These are phyloP conservation scores for Herpetomonas tarakana DNA, from an alignment of 208 protist species.

Conservation along the genomic window DNA sequence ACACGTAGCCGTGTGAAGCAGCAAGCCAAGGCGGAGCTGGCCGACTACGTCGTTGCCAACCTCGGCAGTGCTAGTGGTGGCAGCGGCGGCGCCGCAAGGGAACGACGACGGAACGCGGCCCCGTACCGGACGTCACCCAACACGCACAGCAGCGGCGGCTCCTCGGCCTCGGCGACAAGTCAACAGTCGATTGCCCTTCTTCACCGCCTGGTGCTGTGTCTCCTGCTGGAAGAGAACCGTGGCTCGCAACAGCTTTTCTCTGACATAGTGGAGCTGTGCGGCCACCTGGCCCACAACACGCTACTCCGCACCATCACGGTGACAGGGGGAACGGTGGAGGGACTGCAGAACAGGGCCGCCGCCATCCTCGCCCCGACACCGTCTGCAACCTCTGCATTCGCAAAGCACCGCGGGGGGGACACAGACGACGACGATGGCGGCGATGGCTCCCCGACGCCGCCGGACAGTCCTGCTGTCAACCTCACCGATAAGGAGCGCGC, in stretches of 20 bases:
- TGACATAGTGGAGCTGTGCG: conserved; percentile 35
- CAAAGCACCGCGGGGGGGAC: too few relatives aligned
- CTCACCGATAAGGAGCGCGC: conserved; percentile 19
- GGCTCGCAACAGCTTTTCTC: conserved; percentile 38
- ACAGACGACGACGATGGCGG: too few relatives aligned
- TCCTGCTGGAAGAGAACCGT: conserved; percentile 46
- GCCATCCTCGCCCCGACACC: conserved; percentile 15
- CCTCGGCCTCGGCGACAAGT: conserved; percentile 6
- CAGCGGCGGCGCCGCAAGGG: background rate
- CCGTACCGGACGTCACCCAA: too few relatives aligned
- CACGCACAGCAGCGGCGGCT: conserved; percentile 1
- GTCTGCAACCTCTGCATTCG: conserved; percentile 2
- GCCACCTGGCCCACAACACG: conserved; percentile 27
- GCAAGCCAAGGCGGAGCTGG: conserved; percentile 30
- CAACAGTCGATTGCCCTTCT: conserved; percentile 28
- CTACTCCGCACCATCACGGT: conserved; percentile 27
- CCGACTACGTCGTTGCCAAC: conserved; percentile 16
- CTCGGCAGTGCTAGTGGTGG: conserved; percentile 4
- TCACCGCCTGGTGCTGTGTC: conserved; percentile 42
- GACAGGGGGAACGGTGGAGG: conserved; percentile 44
- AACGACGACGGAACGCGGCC: conserved; percentile 1
- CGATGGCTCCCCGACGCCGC: conserved; percentile 1
- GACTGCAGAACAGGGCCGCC: conserved; percentile 34
- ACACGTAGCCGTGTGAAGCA: conserved; percentile 27
- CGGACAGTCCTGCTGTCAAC: conserved; percentile 2